Base-by-base conservation (phyloP, 2,329 filamentous ascomycete species). In the Fusarium pseudoanthophilum region DNA sequence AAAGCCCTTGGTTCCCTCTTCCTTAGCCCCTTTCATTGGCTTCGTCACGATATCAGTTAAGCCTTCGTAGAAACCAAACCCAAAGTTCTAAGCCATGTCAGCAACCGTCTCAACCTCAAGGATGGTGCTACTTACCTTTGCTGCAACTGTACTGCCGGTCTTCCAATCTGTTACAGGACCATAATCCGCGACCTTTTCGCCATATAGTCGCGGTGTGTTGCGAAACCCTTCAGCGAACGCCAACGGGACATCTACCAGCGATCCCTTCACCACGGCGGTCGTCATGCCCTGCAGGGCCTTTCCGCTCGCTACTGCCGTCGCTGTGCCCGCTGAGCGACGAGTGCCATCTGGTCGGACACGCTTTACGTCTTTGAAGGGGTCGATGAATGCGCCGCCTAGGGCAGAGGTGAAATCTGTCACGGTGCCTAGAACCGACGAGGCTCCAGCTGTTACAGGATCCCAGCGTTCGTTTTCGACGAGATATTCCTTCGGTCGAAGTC, bases 291-390 rank as follows among this genome's bases (percentile, higher is more conserved):
- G 55, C 0, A 63, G n/a, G 7, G 39, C 60, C 14, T 60, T 46
- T 4, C 60, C 40, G 4, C 39, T 40, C 18, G 60, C 55, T 4
- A 28, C n/a, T 7, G 60, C 60, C 4, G 60, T 57, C 8, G 52
- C 52, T 26, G 60, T 36, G 8, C 60, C 52, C 0, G 32, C 60
- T 24, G 52, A 59, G 7, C 60, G 34, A 37, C 28, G 10, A 3
- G 26, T 43, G 2, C 60, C 60, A 4, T 62, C 60, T 8, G 26
- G 21, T 8, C 53, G 40, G 1, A 59, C 60, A 4, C 55, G 60
- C 16, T 60, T 60, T 43, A 63, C 37, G 7, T 49, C 56, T 28
- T 42, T 64, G 43, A 64, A 60, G 11, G 60, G 60, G 1, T 63
- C 53, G 11, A 63, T 60, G 4, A 63, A 63, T 13, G 60, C 36